Base-by-base conservation (phyloP, 805 yeast genomes). In the Ogataea trehalophila region DNA sequence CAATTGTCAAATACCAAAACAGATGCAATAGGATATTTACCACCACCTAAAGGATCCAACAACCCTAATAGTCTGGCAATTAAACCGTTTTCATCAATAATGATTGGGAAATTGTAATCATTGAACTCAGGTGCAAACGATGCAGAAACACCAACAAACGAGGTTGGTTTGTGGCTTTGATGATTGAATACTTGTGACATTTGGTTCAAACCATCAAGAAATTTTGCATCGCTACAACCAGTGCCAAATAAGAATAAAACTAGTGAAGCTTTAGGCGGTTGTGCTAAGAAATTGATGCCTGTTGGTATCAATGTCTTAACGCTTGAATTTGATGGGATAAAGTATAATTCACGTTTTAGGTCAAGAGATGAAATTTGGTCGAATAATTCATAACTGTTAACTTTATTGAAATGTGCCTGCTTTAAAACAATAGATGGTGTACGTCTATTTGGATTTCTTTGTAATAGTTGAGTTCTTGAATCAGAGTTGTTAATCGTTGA, bases 21-120 rank as follows among this genome's bases (percentile, higher is more conserved):
- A 17, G 65, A 57, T 14, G 62, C 60, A 20, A 65, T 41, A 0
- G 71, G 69, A 50, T 59, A 68, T 14, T 58, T 41, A 1, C 68
- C 70, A 26, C 72, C 72, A 22, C 72, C 72, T 8, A 67, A 46
- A 3, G 72, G 72, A 48, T 67, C 66, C 29, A 58, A 41, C 29
- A 64, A 35, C 2, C 48, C 45, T 41, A 67, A 49, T 2, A 35
- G 23, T 38, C 50, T 53, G n/a, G 66, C 56, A 33, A 66, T 44
- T 9, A 34, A 20, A 2, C 69, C 70, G n/a, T 48, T 40, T 11
- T 47, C 5, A 47, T 66, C 71, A 17, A 58, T 36, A 11, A 66
- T 23, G 4, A 66, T 52, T 1, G 70, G 69, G 42, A 60, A 63
- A 1, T 43, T 38, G 35, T 48, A 48, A 1, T 36, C 34, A 38